These are phyloP conservation scores for Kluyveromyces marxianus DNA, from an alignment of 1,139 yeast species.

Conservation along the genomic window DNA sequence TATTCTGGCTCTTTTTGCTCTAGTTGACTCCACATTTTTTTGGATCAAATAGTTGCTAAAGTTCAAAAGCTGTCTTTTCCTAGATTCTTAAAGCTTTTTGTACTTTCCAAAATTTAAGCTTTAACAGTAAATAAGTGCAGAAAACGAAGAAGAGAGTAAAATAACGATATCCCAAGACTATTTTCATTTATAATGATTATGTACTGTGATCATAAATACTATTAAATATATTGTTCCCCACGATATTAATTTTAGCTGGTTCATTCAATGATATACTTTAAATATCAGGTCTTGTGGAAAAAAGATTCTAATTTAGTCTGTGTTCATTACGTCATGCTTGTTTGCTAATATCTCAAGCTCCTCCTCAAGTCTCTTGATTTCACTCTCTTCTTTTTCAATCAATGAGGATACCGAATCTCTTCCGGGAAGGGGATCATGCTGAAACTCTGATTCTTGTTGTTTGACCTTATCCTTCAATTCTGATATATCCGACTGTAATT, in stretches of 20 bases:
- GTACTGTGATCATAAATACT: too few relatives aligned
- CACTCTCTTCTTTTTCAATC: conserved; percentile 24
- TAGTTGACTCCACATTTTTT: too few relatives aligned
- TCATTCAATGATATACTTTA: too few relatives aligned
- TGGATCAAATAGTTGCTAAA: too few relatives aligned
- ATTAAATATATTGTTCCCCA: too few relatives aligned
- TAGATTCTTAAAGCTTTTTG: too few relatives aligned
- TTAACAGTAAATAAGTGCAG: too few relatives aligned
- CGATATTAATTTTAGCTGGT: too few relatives aligned
- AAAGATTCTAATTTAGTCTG: background rate
- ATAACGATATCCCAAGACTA: too few relatives aligned
- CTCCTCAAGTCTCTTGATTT: conserved; percentile 18
- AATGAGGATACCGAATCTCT: conserved; percentile 14
- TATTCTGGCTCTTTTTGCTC: background rate
- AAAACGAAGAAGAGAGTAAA: too few relatives aligned
- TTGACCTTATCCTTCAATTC: conserved; percentile 16
- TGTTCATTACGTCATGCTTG: background rate
- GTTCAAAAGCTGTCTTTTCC: background rate
- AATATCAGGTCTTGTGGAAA: background rate
- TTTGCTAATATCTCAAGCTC: conserved; percentile 11
- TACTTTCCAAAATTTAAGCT: too few relatives aligned
- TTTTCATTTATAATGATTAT: too few relatives aligned
- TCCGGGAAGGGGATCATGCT: background rate
- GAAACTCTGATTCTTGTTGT: conserved; percentile 20
- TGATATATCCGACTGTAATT: conserved; percentile 16